Base-by-base conservation (phyloP, 768 basidiomycete genomes). In the Cubamyces sp. region DNA sequence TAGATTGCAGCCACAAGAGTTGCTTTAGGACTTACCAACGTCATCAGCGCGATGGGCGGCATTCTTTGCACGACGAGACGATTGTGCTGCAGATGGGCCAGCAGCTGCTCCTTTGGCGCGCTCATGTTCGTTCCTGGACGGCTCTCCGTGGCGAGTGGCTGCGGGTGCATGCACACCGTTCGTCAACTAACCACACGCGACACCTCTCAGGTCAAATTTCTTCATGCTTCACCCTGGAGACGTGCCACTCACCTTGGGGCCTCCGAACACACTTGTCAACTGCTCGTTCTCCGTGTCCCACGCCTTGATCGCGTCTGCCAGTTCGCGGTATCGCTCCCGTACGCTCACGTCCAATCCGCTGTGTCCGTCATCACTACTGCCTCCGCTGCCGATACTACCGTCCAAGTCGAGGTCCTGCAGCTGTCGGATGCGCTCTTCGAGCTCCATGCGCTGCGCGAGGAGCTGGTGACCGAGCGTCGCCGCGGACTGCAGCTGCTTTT, bases 391-490 rank as follows among this genome's bases (percentile, higher is more conserved):
- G 6, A 48, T 59, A 4, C 54, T 28, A 26, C 61, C 64, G 23
- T 87, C 88, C 19, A 77, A 81, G 55, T 87, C 88, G 16, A 84
- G 72, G 39, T 90, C 89, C 68, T 93, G 89, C 54, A 96, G 81
- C 70, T 90, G 89, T 46, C 85, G 81, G 62, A 98, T 92, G 54
- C 92, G 85, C 71, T 90, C 88, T 75, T 97, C 93, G 64, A 98
- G 85, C 72, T 96, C 92, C 77, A 92, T 88, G 76, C 94, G 94
- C 79, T 98, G 96, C 19, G 87, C 84, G 64, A 98, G 87, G 69
- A 98, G 87, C 74, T 92, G 90, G 77, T 97, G 94, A 54, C 96
- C 96, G 72, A 98, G 87, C 57, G 88, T 90, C 40, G 92, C 95
- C 5, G 94, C 93, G 66, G 93, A 90, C 65, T 93, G 88, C 37